phyloP scores from a whole-genome alignment of 371 early-diverging fungal species.

The Batkoa obscura region DNA sequence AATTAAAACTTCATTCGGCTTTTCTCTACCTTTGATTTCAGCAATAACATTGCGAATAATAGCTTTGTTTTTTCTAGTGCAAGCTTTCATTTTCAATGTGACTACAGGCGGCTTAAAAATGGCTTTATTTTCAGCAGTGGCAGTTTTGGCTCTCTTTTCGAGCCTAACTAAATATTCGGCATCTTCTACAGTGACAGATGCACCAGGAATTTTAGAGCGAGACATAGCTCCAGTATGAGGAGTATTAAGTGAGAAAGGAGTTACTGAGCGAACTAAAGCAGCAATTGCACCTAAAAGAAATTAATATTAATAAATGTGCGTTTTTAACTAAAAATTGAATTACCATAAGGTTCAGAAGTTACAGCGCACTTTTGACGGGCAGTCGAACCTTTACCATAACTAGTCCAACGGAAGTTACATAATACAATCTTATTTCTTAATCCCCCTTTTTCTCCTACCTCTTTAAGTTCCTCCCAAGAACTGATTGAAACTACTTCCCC shows the following conservation, averaged over 20 bases:
- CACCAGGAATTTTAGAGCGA: conserved; percentile 20
- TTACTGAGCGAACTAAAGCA: conserved; percentile 24
- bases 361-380: conserved; percentile 16
- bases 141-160: conserved; percentile 11
- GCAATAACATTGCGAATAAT: conserved; percentile 24
- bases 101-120: conserved; percentile 18
- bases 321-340: background rate
- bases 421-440: conserved; percentile 26
- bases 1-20: conserved; percentile 24
- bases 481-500: conserved; percentile 23
- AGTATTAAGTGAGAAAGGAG: conserved; percentile 19
- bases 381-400: conserved; percentile 13
- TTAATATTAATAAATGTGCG: background rate
- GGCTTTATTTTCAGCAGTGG: conserved; percentile 8
- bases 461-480: background rate
- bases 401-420: conserved; percentile 18
- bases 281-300: conserved; percentile 17
- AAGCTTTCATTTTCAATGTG: conserved; percentile 18
- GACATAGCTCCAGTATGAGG: conserved; percentile 23
- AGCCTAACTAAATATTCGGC: conserved; percentile 23
- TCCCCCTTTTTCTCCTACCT: conserved; percentile 11
- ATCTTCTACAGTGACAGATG: conserved; percentile 27
- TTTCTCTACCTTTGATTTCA: conserved; percentile 25
- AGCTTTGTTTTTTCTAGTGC: conserved; percentile 11
- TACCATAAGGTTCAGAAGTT: conserved; percentile 24